A percentile compares a stretch with the other conserved stretches of the same genome.
phyloP scores from a whole-genome alignment of 768 basidiomycete genomes.

The Suillus cothurnatus region DNA sequence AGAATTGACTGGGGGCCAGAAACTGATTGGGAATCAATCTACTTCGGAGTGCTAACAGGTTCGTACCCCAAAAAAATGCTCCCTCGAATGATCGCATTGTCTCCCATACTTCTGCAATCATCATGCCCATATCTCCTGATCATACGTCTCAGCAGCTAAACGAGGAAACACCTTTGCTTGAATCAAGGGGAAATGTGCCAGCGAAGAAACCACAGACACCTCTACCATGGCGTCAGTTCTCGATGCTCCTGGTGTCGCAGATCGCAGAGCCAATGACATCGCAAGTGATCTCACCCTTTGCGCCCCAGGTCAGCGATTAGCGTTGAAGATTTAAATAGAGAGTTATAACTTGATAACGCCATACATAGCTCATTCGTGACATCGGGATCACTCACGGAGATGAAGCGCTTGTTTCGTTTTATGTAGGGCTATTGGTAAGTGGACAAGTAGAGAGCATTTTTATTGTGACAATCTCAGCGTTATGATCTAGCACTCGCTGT shows the following conservation, averaged over 20 bases:
- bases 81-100: background rate
- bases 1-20: no score
- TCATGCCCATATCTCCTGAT: constrained; percentile 10
- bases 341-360: background rate
- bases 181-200: constrained; percentile 13
- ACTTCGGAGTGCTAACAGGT: no score
- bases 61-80: no score
- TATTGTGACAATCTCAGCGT: background rate
- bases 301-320: constrained; percentile 50
- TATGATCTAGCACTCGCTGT: constrained; percentile 43
- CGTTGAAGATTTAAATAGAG: background rate
- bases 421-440: constrained; percentile 50
- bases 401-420: constrained; percentile 47
- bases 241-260: constrained; percentile 68
- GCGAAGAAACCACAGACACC: constrained; percentile 46
- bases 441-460: background rate
- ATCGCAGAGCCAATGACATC: constrained; percentile 75
- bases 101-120: background rate
- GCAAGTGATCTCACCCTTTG: constrained; percentile 75
- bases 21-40: no score
- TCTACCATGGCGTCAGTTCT: constrained; percentile 69
- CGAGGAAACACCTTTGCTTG: constrained; percentile 65
- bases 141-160: constrained; percentile 31
- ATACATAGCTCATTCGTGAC: constrained; percentile 30
- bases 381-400: constrained; percentile 44